A percentile compares a stretch with the other conserved stretches of the same genome.
These are phyloP conservation scores for Eremothecium coryli DNA, from an alignment of 1,139 yeast species.

Conservation along the genomic window DNA sequence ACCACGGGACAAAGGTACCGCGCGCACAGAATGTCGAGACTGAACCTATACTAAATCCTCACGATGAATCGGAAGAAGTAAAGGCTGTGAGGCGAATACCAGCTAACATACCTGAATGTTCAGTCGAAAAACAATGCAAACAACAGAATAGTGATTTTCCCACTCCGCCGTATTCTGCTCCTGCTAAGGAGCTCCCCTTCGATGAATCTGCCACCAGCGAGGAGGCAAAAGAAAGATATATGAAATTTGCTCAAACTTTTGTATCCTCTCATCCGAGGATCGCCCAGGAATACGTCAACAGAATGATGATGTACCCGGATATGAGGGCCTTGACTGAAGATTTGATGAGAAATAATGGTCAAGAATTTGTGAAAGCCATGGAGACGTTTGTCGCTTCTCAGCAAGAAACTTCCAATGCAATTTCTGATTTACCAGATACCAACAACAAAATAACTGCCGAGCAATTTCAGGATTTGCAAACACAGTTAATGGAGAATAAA, in stretches of 20 bases:
- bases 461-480: conserved; percentile 25
- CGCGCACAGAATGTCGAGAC: background rate
- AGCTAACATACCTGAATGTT: background rate
- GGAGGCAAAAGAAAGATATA: conserved; percentile 18
- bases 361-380: conserved; percentile 26
- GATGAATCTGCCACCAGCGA: conserved; percentile 11
- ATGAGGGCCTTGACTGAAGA: conserved; percentile 29
- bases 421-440: conserved; percentile 2
- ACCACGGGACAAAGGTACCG: background rate
- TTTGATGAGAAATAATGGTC: conserved; percentile 26
- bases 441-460: conserved; percentile 25
- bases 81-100: background rate
- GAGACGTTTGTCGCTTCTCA: conserved; percentile 24
- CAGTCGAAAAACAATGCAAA: no score
- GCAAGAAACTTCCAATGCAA: conserved; percentile 1
- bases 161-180: background rate
- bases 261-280: conserved; percentile 30
- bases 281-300: conserved; percentile 28
- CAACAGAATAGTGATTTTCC: background rate
- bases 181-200: background rate
- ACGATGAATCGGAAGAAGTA: background rate
- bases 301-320: conserved; percentile 28
- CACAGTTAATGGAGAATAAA: conserved; percentile 24
- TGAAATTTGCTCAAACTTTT: conserved; percentile 27
- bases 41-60: background rate